These are phyloP conservation scores for Solanum boliviense DNA, from an alignment of 257 asterid genomes.

Conservation along the genomic window DNA sequence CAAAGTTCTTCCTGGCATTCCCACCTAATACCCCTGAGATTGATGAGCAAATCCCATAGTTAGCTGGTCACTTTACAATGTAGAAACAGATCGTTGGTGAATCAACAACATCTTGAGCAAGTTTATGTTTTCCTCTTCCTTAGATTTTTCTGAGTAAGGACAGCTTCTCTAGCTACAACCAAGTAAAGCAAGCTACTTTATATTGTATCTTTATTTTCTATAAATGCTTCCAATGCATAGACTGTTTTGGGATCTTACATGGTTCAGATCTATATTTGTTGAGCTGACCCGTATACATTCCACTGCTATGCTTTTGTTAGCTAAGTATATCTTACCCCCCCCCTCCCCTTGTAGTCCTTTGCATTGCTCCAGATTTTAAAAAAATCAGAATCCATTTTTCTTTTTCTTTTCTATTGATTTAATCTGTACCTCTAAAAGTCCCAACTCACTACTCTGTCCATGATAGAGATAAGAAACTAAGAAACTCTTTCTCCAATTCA, in stretches of 20 bases:
- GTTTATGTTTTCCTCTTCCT: not conserved
- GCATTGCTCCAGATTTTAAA: not conserved
- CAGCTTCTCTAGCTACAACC: not conserved
- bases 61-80: not conserved
- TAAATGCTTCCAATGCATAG: not conserved
- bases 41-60: not conserved
- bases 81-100: not conserved
- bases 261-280: not conserved
- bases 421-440: not conserved
- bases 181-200: not conserved
- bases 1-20: not conserved
- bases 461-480: not conserved
- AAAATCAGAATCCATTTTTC: not conserved
- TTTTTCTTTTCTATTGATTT: not conserved
- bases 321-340: not conserved
- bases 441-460: not conserved
- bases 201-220: not conserved
- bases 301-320: not conserved
- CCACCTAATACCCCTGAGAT: not conserved
- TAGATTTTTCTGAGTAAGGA: not conserved
- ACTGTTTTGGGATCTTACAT: not conserved
- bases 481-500: not conserved
- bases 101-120: not conserved
- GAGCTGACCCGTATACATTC: not conserved
- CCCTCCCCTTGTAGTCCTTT: not conserved